Evolutionary conservation across 345 rosid species (phyloP).

Genomic region (Murraya paniculata): DNA sequence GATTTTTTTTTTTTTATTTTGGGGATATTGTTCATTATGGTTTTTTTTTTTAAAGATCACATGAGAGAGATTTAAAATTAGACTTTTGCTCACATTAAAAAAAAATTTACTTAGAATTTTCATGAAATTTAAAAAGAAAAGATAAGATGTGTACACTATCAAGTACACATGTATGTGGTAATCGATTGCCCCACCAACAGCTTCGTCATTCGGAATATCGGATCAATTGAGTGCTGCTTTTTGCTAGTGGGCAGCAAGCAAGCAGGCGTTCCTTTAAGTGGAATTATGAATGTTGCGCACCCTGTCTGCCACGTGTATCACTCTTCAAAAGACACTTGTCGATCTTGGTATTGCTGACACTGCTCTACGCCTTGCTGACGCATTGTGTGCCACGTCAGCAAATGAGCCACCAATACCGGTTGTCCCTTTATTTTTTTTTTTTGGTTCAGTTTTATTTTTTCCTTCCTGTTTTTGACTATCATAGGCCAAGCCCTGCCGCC

Average conservation of each 20-base stretch:
- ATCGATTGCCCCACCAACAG: background rate
- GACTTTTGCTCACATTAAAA: background rate
- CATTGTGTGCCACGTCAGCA: background rate
- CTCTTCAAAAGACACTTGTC: background rate
- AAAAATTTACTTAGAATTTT: no score
- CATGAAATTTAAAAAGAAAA: background rate
- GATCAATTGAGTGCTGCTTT: constrained; percentile 2
- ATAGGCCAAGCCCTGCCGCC: no score
- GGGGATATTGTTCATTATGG: no score
- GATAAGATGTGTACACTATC: no score
- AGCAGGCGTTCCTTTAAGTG: constrained; percentile 11
- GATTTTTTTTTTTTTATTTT: no score
- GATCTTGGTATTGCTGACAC: constrained; percentile 14
- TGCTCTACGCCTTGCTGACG: constrained; percentile 24
- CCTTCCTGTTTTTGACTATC: background rate
- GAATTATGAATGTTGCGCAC: background rate
- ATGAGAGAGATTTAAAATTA: background rate
- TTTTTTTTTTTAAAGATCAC: background rate
- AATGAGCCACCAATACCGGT: no score
- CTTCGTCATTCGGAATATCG: background rate
- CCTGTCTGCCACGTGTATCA: constrained; percentile 15
- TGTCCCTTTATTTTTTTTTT: no score
- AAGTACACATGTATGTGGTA: background rate
- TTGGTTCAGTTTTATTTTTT: background rate
- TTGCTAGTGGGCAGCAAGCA: constrained; percentile 5